A percentile compares a stretch with the other conserved stretches of the same genome.
Conservation (phyloP, 371 early-diverging fungal species). For the Aphelidium insulamus region DNA sequence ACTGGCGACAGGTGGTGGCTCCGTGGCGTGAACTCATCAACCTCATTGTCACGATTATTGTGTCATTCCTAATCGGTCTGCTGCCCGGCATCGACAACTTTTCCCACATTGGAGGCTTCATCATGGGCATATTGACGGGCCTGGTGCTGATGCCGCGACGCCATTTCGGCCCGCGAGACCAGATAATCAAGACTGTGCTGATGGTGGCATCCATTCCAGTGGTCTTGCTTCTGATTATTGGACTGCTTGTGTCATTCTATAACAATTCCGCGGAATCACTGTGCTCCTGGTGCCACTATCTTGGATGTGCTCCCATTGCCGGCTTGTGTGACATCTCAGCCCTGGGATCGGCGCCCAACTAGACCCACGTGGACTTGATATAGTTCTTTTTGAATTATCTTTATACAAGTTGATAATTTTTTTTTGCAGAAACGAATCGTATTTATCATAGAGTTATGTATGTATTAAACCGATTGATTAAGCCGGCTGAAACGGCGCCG, state of each 20-base stretch:
- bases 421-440: too few species aligned
- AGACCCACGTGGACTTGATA: too few species aligned
- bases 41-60: conserved; percentile 27
- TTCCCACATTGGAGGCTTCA: conserved; percentile 43
- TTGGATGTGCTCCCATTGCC: conserved; percentile 15
- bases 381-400: too few species aligned
- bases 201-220: conserved; percentile 14
- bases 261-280: conserved; percentile 8
- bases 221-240: conserved; percentile 13
- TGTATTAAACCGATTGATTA: too few species aligned
- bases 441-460: too few species aligned
- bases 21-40: conserved; percentile 46
- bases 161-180: conserved; percentile 12
- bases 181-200: conserved; percentile 13
- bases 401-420: too few species aligned
- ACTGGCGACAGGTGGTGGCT: conserved; percentile 40
- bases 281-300: conserved; percentile 20
- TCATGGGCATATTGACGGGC: conserved; percentile 8
- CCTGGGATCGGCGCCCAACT: too few species aligned
- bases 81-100: conserved; percentile 57
- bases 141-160: conserved; percentile 7
- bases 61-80: conserved; percentile 39
- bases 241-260: background rate
- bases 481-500: too few species aligned
- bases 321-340: conserved; percentile 22